Percentiles rank a stretch among this genome's conserved stretches.
phyloP scores from a whole-genome alignment of 106 monocot genomes.

The Vanilla planifolia region DNA sequence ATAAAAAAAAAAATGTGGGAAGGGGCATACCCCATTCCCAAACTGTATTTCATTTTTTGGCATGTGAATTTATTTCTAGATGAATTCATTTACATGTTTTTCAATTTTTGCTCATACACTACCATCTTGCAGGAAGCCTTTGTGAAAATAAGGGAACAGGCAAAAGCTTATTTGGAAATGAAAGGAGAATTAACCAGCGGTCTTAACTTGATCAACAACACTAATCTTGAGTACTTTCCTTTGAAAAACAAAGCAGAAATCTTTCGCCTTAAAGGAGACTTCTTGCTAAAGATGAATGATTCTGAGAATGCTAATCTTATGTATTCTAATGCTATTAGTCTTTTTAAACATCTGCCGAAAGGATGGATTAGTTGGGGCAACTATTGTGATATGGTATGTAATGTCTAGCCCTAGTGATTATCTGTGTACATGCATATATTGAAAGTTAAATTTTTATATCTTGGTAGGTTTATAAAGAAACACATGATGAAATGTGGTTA shows the following conservation, averaged over 20 bases:
- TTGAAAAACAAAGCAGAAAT: constrained; percentile 93
- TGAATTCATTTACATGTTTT: too few species aligned
- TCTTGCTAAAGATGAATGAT: constrained; percentile 87
- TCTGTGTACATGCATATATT: constrained; percentile 2
- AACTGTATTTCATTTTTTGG: too few species aligned
- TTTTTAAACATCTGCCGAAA: constrained; percentile 92
- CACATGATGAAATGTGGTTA: constrained; percentile 82
- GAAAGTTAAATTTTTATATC: neutral
- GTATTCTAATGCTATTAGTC: constrained; percentile 78
- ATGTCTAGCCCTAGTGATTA: neutral
- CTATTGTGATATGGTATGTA: constrained; percentile 89
- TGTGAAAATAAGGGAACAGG: constrained; percentile 98
- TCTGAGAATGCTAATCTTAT: constrained; percentile 79
- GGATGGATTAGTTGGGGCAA: constrained; percentile 99
- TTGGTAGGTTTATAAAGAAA: constrained; percentile 87
- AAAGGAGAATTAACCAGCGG: constrained; percentile 89
- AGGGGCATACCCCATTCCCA: too few species aligned
- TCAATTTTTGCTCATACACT: neutral
- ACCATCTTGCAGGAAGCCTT: constrained; percentile 82
- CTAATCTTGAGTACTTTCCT: constrained; percentile 97
- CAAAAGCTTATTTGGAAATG: constrained; percentile 98
- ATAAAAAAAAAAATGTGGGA: too few species aligned
- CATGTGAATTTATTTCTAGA: too few species aligned
- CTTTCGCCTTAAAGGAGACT: constrained; percentile 92
- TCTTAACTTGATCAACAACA: constrained; percentile 90